Base-by-base conservation (phyloP, 257 asterid genomes). In the Solanum sparsipilum region DNA sequence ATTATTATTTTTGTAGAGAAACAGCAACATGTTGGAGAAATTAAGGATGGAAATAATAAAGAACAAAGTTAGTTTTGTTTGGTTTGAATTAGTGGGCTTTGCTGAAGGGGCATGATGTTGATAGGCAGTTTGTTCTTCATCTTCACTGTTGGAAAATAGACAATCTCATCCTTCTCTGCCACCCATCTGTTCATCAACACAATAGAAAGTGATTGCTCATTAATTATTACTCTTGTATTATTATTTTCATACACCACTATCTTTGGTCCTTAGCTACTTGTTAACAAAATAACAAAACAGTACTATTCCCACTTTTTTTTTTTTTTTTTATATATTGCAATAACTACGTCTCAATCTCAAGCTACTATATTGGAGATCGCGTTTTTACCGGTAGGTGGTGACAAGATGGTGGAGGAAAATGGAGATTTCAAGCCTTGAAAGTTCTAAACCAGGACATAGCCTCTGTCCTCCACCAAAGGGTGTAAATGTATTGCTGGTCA, bases 381-480 rank as follows among this genome's bases (percentile, higher is more conserved):
- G 0, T 9, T 20, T 52, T 88, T 92, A 97, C 99, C 97, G 90
- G 90, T 94, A 97, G 25, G 95, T 93, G 32, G 99, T 97, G 63
- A 93, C 94, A 9, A 97, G 92, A 79, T 94, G 97, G 90, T 97
- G 99, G 76, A 97, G 98, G 91, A 96, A 96, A 85, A 97, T 94
- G 2, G 98, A 92, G 89, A 95, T 93, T 89, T 97, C 98, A 11
- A 97, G 99, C 91, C 99, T 93, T 2, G 99, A 92, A 29, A 97
- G 98, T 88, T 97, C 99, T 44, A 95, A 84, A 31, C 99, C 99
- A 34, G 99, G 99, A 71, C 99, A 97, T 9, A 97, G 94, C 90
- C 99, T 93, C 86, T 97, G 99, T 78, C 99, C 99, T 82, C 99
- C 99, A 36, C 99, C 99, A 35, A 97, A 96, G 7, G 99, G 99